phyloP scores from a whole-genome alignment of 1,139 yeast genomes.

The Tardiomyces digboiensis region DNA sequence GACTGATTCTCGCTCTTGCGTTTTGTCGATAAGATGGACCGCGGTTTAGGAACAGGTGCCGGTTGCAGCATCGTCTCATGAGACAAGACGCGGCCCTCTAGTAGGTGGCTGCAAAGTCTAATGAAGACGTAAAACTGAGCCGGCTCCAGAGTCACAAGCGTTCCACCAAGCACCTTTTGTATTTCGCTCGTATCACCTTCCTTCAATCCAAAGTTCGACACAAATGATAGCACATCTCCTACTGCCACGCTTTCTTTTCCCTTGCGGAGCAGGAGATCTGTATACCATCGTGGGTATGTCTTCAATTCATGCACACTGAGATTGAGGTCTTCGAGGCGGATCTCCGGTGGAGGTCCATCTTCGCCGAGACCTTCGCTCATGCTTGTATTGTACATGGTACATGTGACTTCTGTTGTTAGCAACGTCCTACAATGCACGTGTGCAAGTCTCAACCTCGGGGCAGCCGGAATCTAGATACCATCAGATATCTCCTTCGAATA shows the following conservation, averaged over 20 bases:
- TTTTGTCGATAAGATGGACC: slow-evolving; percentile 25
- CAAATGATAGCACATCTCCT: slow-evolving; percentile 28
- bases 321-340: slow-evolving; percentile 21
- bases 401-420: no score
- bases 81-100: slow-evolving; percentile 22
- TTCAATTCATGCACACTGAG: slow-evolving; percentile 30
- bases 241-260: slow-evolving; percentile 27
- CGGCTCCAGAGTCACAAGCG: slow-evolving; percentile 28
- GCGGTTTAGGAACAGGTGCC: slow-evolving; percentile 29
- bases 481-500: no score
- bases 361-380: no score
- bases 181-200: slow-evolving; percentile 23
- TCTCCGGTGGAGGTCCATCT: neutral
- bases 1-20: slow-evolving; percentile 15
- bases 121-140: slow-evolving; percentile 31
- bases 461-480: no score
- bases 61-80: slow-evolving; percentile 21
- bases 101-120: slow-evolving; percentile 29
- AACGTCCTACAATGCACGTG: no score
- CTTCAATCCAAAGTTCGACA: slow-evolving; percentile 31
- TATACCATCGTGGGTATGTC: slow-evolving; percentile 35
- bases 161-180: slow-evolving; percentile 20
- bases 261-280: slow-evolving; percentile 30
- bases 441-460: no score
- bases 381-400: neutral